Conservation (phyloP, 768 basidiomycete species). For the Calocybe indica region DNA sequence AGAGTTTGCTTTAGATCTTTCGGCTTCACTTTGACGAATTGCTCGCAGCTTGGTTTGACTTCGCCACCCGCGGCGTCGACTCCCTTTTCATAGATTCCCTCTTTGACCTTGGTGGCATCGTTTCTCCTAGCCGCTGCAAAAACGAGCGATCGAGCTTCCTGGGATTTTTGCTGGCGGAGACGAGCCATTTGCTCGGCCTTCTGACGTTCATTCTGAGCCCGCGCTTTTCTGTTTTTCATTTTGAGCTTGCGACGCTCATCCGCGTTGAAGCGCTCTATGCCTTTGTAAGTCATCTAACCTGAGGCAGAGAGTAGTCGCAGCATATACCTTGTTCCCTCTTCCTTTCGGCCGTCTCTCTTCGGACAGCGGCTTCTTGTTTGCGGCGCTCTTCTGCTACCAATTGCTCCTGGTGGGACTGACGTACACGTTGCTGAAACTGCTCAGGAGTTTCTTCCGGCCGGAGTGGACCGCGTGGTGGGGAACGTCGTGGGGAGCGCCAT, state of each 20-base stretch:
- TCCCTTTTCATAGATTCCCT: constrained; percentile 60
- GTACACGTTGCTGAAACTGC: constrained; percentile 47
- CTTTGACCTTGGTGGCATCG: constrained; percentile 48
- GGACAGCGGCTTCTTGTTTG: constrained; percentile 39
- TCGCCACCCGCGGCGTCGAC: constrained; percentile 74
- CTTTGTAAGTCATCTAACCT: constrained; percentile 1
- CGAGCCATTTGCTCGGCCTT: constrained; percentile 45
- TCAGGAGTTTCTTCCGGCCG: constrained; percentile 39
- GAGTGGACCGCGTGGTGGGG: constrained; percentile 14
- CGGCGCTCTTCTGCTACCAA: constrained; percentile 48
- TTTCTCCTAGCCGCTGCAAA: constrained; percentile 62
- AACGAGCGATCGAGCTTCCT: constrained; percentile 51
- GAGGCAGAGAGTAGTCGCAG: not conserved
- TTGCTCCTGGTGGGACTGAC: constrained; percentile 46
- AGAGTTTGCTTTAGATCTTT: constrained; percentile 62
- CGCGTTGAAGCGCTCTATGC: constrained; percentile 46
- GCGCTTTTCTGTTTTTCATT: constrained; percentile 47
- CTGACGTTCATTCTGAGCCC: constrained; percentile 43
- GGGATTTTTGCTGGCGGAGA: constrained; percentile 40
- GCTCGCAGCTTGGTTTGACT: constrained; percentile 48
- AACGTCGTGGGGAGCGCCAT: constrained; percentile 7
- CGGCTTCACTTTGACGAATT: constrained; percentile 38
- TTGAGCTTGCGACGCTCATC: constrained; percentile 55
- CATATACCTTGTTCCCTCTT: constrained; percentile 39
- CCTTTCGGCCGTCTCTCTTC: constrained; percentile 37